Percentiles rank a stretch among this genome's conserved stretches.
These are phyloP conservation scores for Beta vulgaris DNA, from an alignment of 148 eudicot genomes.

Conservation along the genomic window DNA sequence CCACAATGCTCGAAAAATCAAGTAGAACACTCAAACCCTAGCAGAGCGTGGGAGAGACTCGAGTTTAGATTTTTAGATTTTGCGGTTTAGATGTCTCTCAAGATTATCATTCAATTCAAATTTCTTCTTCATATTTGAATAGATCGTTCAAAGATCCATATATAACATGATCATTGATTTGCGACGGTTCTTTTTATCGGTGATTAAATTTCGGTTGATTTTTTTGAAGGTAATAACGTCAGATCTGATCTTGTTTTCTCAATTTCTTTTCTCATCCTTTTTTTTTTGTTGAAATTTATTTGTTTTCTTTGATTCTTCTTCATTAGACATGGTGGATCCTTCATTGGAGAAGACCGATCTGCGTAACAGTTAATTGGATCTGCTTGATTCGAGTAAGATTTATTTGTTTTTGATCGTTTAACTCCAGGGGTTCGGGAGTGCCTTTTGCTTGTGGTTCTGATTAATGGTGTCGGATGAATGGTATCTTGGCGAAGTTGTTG, in stretches of 20 bases:
- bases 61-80: too few relatives aligned
- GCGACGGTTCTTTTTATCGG: too few relatives aligned
- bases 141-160: neutral
- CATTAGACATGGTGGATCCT: constrained; percentile 9
- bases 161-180: neutral
- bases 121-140: neutral
- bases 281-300: neutral
- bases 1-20: too few relatives aligned
- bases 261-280: neutral
- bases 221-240: neutral
- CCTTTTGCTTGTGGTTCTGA: too few relatives aligned
- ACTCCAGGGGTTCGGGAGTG: too few relatives aligned
- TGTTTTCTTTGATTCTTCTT: constrained; percentile 26
- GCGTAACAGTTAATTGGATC: too few relatives aligned
- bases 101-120: neutral
- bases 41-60: too few relatives aligned
- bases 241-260: neutral
- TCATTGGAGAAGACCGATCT: too few relatives aligned
- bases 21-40: too few relatives aligned
- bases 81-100: neutral
- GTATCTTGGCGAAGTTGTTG: too few relatives aligned
- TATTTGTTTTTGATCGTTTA: neutral
- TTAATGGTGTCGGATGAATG: too few relatives aligned
- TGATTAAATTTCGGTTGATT: neutral
- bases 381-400: neutral